Base-by-base conservation (phyloP, 1,284 basidiomycete species). In the Ceratobasidium sp. region DNA sequence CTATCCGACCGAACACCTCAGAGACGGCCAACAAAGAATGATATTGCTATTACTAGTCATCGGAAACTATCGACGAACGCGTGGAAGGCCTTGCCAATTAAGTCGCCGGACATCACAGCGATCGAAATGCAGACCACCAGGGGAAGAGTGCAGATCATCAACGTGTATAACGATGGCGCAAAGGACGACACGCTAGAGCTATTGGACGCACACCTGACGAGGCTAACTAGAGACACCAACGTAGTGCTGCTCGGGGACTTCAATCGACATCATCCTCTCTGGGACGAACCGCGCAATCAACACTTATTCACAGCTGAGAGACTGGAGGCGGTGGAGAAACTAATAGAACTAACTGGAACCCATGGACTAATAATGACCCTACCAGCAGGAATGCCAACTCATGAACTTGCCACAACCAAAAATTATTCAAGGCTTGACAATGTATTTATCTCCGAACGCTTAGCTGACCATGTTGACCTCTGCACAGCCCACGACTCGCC, bases 211-310 rank as follows among this genome's bases (percentile, higher is more conserved):
- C 33, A 40, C 51, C 40, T 69, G 7, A 18, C 14, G 12, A 23
- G 28, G 4, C 8, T 25, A 5, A 11, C 51, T 18, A 7, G 38
- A 42, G 23, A 44, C 16, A 46, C 21, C 16, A 18, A 44, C 5
- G 53, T 33, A n/a, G 46, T 67, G 5, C n/a, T 67, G 12, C 51
- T 67, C 16, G 64, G 64, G 1, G 64, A 67, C 53, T 56, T 67
- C 38, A 67, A 67, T 30, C 38, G 28, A 5, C 64, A 67, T 21
- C 64, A 67, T 23, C 64, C 64, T 11, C n/a, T 44, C 51, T 67
- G 64, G 64, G 64, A 67, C n/a, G 53, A 67, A 21, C n/a, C 18
- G 2, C 16, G 64, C 14, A 67, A 67, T 18, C n/a, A 18, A 9
- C 64, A 67, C n/a, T 21, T 67, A 2, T 56, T 67, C 51, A 67